Conservation (phyloP, 2,329 filamentous ascomycete genomes). For the Colletotrichum tropicicola region DNA sequence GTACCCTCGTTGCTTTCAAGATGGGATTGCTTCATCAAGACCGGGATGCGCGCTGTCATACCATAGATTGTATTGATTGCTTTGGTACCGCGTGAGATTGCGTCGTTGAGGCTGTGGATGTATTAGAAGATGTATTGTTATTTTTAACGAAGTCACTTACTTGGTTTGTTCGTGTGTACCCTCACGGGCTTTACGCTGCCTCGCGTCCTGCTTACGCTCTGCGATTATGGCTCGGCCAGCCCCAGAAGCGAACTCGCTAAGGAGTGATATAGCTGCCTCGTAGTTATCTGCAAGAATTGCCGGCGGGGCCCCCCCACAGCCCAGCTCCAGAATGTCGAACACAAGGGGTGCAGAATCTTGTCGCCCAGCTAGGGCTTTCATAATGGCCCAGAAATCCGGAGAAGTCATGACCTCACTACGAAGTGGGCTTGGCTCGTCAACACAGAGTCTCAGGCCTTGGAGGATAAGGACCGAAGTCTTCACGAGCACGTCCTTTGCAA, state of each 20-base stretch:
- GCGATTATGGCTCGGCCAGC: conserved; percentile 76
- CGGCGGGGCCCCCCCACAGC: conserved; percentile 77
- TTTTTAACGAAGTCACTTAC: conserved; percentile 48
- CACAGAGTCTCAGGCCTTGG: conserved; percentile 81
- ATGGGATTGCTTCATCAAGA: conserved; percentile 91
- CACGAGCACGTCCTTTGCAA: conserved; percentile 80
- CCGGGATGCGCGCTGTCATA: conserved; percentile 82
- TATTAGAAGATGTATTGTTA: conserved; percentile 49
- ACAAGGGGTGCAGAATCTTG: conserved; percentile 78
- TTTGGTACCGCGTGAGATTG: conserved; percentile 80
- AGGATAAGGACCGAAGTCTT: conserved; percentile 80
- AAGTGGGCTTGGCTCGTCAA: conserved; percentile 79
- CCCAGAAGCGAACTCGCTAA: conserved; percentile 90
- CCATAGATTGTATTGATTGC: conserved; percentile 84
- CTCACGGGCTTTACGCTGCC: conserved; percentile 41
- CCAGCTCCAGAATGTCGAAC: conserved; percentile 86
- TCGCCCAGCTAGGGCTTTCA: conserved; percentile 77
- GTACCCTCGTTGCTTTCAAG: conserved; percentile 85
- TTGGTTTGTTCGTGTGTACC: conserved; percentile 64
- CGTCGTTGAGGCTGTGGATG: conserved; percentile 54
- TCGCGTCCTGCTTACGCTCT: conserved; percentile 73
- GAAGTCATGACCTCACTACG: conserved; percentile 95
- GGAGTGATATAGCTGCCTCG: conserved; percentile 82
- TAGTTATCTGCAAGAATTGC: conserved; percentile 97
- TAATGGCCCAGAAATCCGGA: conserved; percentile 94